Evolutionary conservation across 163 green algal species (phyloP), one percentile per base, ranked within the genome.

Genomic region (Chlamydomonas reinhardtii): DNA sequence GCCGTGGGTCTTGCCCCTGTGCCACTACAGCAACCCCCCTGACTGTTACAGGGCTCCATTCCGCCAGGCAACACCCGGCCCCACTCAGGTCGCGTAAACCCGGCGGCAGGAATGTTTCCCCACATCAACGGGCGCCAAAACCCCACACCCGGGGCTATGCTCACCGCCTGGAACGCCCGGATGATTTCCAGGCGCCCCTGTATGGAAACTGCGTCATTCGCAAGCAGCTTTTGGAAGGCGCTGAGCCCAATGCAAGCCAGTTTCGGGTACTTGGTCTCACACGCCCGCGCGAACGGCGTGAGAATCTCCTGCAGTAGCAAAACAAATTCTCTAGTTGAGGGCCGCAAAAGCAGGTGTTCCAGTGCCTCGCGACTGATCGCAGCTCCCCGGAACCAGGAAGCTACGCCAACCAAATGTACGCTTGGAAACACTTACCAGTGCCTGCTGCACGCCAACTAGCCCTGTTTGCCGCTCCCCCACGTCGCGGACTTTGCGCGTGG

Each of bases 211-310:
- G 89, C 94, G 61, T 95, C 90, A 74, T 97, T 95, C 15, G 94
- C 92, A 17, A 97, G 88, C 56, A 98, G 83, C 80, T 96, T 96
- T 79, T 98, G 96, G 24, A 97, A 84, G 68, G 92, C 92, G 39
- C 82, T 86, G 61, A 98, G 90, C 0, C 92, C 91, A 1, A 95
- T 88, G 66, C 76, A 91, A 20, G 91, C 91, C 34, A 98, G 92
- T 75, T 93, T 92, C 6, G 92, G 73, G 39, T 93, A 94, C 73
- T 96, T 97, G 34, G 90, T 94, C 64, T 97, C 94, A 78, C 95
- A 97, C 35, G 94, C 94, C 25, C 95, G 74, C 29, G 93, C 72
- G 74, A 98, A 95, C 1, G 96, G 96, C 54, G 92, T 90, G 20
- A 98, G 86, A 12, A 98, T 73, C 31, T 97, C 95, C 93, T 98